Conservation (phyloP, 2,329 filamentous ascomycete species). For the Talaromyces sp. region DNA sequence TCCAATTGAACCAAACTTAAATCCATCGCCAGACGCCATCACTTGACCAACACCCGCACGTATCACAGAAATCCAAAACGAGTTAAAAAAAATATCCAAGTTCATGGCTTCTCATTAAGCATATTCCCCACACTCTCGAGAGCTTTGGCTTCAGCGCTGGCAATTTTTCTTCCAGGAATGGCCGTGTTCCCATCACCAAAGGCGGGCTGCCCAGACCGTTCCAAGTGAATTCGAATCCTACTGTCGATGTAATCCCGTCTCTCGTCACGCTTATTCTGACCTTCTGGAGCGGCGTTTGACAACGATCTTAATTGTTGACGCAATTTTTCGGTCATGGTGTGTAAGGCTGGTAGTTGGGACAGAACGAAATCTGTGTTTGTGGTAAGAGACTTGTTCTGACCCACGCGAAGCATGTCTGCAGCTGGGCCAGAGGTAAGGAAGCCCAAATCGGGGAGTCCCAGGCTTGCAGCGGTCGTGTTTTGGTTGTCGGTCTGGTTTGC, state of each 20-base stretch:
- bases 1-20: background rate
- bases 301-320: constrained; percentile 57
- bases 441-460: constrained; percentile 40
- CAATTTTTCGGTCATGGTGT: constrained; percentile 63
- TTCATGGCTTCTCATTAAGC: constrained; percentile 17
- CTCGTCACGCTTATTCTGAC: constrained; percentile 60
- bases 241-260: constrained; percentile 78
- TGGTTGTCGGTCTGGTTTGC: background rate
- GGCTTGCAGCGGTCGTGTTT: constrained; percentile 13
- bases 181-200: constrained; percentile 29
- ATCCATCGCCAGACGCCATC: constrained; percentile 5
- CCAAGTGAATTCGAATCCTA: constrained; percentile 70
- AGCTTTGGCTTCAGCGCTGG: constrained; percentile 35
- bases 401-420: constrained; percentile 44
- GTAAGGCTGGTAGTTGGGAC: constrained; percentile 75
- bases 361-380: constrained; percentile 63
- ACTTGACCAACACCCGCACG: background rate
- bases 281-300: constrained; percentile 28
- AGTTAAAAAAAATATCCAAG: background rate
- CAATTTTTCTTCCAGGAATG: constrained; percentile 34
- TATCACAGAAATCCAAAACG: background rate
- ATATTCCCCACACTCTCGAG: constrained; percentile 36
- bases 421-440: constrained; percentile 51
- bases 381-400: constrained; percentile 32
- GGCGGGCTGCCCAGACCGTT: constrained; percentile 44